Conservation (phyloP, 2,329 filamentous ascomycete species). For the Ceratocystiopsis minuta region DNA sequence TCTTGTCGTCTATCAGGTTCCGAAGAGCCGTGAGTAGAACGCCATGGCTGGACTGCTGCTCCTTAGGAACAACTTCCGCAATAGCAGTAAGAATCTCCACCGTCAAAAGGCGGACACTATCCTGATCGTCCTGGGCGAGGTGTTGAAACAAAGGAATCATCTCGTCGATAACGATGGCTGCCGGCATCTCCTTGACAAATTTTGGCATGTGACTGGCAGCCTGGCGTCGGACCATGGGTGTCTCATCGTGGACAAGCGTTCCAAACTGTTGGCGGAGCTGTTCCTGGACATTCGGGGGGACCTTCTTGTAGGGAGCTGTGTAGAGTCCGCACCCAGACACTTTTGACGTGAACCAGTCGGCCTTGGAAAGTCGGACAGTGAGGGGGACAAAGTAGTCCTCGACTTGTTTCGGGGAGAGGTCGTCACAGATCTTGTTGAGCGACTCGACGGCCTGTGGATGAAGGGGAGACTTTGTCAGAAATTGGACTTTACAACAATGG, state of each 20-base stretch:
- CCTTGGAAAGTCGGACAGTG: constrained; percentile 88
- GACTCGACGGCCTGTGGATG: constrained; percentile 74
- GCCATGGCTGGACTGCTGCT: constrained; percentile 91
- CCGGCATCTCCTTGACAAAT: constrained; percentile 93
- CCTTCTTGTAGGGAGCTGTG: constrained; percentile 83
- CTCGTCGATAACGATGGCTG: constrained; percentile 82
- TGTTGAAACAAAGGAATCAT: constrained; percentile 99
- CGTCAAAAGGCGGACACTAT: constrained; percentile 87
- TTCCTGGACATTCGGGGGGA: constrained; percentile 73
- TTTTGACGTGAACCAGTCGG: constrained; percentile 99
- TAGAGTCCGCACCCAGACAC: constrained; percentile 94
- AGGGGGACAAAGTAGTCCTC: constrained; percentile 96
- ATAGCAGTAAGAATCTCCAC: constrained; percentile 94
- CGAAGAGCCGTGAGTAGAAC: constrained; percentile 79
- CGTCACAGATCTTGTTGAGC: constrained; percentile 94
- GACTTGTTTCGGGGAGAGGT: constrained; percentile 79
- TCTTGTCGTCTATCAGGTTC: constrained; percentile 95
- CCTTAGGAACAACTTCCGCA: constrained; percentile 91
- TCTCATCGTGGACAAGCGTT: constrained; percentile 90
- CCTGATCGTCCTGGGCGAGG: constrained; percentile 88
- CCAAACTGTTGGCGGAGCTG: constrained; percentile 82
- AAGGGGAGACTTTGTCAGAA: background rate
- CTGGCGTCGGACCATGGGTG: constrained; percentile 95
- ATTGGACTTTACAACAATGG: too few relatives aligned
- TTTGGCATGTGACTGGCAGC: constrained; percentile 91